Base-by-base conservation (phyloP, 2,329 filamentous ascomycete species). In the Xenoacremonium recifei region DNA sequence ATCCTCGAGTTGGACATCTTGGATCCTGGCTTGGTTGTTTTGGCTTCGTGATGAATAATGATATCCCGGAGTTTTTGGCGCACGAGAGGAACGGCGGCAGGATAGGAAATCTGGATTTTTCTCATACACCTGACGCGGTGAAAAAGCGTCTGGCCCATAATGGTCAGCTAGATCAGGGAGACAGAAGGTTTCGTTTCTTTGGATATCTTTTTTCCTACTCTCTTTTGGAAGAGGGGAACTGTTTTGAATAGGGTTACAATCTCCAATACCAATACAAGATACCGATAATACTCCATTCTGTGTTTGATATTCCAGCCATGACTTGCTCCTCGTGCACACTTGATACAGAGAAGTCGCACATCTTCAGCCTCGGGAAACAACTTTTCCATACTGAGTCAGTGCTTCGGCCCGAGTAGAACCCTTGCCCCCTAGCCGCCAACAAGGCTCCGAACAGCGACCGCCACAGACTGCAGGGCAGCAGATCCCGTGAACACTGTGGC, bases 31-130 rank as follows among this genome's bases (percentile, higher is more conserved):
- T 9, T 9, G 41, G 19, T 47, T 39, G 37, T 42, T 27, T 29
- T 44, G 43, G 51, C 44, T 53, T 49, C 49, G 42, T 57, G 33
- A 57, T 48, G 54, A 57, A 45, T 57, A 39, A 57, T 53, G 54
- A 55, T 54, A 50, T 57, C 39, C 47, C 42, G 54, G 54, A 45
- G 46, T 57, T 53, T 48, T 36, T 47, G 53, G 53, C 46, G 45
- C 43, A 49, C 32, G 37, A 47, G 39, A 49, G 37, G 39, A 40
- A 30, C 35, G 44, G 29, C 6, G 27, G 32, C 42, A 33, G 46
- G 42, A 17, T n/a, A n/a, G n/a, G n/a, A n/a, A n/a, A n/a, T n/a
- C n/a, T 44, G 47, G 33, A 39, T 39, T 47, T 51, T 29, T 35
- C 32, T n/a, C n/a, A n/a, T n/a, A 40, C 21, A 47, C 39, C 16